A percentile compares a stretch with the other conserved stretches of the same genome.
phyloP scores from a whole-genome alignment of 805 yeast genomes.

The Scheffersomyces lignosus region DNA sequence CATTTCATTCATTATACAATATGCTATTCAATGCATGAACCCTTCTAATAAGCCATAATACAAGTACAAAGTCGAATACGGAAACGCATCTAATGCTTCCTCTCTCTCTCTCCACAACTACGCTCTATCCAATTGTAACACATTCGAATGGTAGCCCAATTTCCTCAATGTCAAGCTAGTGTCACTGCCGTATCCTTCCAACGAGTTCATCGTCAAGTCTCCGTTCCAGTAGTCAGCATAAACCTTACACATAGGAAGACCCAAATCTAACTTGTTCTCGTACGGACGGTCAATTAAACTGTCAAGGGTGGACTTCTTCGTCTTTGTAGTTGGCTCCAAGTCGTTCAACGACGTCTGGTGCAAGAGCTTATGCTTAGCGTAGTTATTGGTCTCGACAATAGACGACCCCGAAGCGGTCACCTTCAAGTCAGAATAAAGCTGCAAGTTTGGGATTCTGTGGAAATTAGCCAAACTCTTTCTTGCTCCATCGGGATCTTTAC shows the following conservation, averaged over 20 bases:
- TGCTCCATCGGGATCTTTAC: slow-evolving; percentile 64
- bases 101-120: slow-evolving; percentile 24
- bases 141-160: slow-evolving; percentile 66
- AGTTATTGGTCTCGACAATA: slow-evolving; percentile 18
- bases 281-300: slow-evolving; percentile 72
- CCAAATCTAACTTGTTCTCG: slow-evolving; percentile 76
- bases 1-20: too few relatives aligned
- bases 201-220: slow-evolving; percentile 72
- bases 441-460: slow-evolving; percentile 68
- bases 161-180: slow-evolving; percentile 77
- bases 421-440: slow-evolving; percentile 39
- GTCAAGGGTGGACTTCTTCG: slow-evolving; percentile 55
- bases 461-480: slow-evolving; percentile 59
- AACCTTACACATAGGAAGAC: slow-evolving; percentile 88
- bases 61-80: too few relatives aligned
- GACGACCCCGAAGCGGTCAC: slow-evolving; percentile 44
- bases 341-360: slow-evolving; percentile 44
- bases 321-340: slow-evolving; percentile 18
- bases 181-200: slow-evolving; percentile 92
- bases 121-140: slow-evolving; percentile 72
- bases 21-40: too few relatives aligned
- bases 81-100: too few relatives aligned
- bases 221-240: slow-evolving; percentile 98
- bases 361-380: slow-evolving; percentile 20
- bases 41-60: too few relatives aligned